These are phyloP conservation scores for Blastobotrys chiropterorum DNA, from an alignment of 805 yeast species.

Conservation along the genomic window DNA sequence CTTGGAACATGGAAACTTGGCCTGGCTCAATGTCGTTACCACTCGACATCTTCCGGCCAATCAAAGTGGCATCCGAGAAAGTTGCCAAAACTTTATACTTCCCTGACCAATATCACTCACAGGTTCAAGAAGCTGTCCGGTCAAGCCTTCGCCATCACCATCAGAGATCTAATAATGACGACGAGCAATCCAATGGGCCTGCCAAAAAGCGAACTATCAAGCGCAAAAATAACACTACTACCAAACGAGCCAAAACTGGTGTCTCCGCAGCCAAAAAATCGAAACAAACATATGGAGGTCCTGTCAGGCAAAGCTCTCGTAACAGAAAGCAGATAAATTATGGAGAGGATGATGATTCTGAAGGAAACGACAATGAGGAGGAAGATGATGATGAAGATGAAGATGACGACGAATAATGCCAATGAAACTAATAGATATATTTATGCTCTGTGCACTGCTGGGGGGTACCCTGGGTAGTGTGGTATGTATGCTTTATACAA, in stretches of 20 bases:
- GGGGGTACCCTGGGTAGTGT: too few species aligned
- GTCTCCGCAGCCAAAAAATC: constrained; percentile 25
- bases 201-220: neutral
- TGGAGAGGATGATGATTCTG: constrained; percentile 13
- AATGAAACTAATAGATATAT: neutral
- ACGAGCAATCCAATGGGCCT: neutral
- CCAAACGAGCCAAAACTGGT: constrained; percentile 22
- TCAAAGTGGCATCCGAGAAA: constrained; percentile 52
- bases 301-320: constrained; percentile 19
- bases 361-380: constrained; percentile 18
- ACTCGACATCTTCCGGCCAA: constrained; percentile 61
- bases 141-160: constrained; percentile 4
- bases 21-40: constrained; percentile 73
- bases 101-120: constrained; percentile 37
- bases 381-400: constrained; percentile 18
- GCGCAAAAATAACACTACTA: neutral
- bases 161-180: neutral
- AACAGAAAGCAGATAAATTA: constrained; percentile 12
- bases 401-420: neutral
- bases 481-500: too few species aligned
- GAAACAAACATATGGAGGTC: constrained; percentile 16
- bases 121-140: constrained; percentile 10
- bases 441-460: too few species aligned
- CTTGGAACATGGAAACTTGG: constrained; percentile 73
- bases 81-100: constrained; percentile 52